These are phyloP conservation scores for Entonaema liquescens DNA, from an alignment of 495 filamentous ascomycete species.

Conservation along the genomic window DNA sequence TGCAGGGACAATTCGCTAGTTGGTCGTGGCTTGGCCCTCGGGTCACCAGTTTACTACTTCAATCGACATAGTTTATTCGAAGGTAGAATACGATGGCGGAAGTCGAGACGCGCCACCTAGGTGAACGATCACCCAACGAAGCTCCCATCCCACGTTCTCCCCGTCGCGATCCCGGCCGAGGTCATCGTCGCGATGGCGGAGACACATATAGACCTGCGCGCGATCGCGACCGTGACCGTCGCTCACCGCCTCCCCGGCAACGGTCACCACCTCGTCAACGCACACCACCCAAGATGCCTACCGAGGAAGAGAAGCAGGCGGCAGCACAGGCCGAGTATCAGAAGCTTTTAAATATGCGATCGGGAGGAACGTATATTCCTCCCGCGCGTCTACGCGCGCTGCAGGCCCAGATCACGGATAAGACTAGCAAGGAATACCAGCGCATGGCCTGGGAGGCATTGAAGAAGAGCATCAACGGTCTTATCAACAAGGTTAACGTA, in stretches of 20 bases:
- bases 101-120: constrained; percentile 42
- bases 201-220: constrained; percentile 54
- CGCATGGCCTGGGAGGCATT: constrained; percentile 98
- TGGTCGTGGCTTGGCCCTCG: background rate
- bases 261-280: constrained; percentile 51
- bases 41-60: background rate
- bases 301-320: constrained; percentile 81
- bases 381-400: constrained; percentile 89
- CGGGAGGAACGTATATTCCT: constrained; percentile 95
- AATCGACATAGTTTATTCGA: background rate
- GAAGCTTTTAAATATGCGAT: constrained; percentile 86
- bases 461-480: constrained; percentile 98
- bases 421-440: constrained; percentile 95
- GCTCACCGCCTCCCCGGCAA: constrained; percentile 38
- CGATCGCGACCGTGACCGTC: constrained; percentile 18
- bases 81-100: constrained; percentile 42
- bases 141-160: constrained; percentile 41
- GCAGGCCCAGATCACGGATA: constrained; percentile 96
- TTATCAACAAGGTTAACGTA: constrained; percentile 98
- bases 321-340: constrained; percentile 90
- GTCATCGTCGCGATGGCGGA: constrained; percentile 51
- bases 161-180: constrained; percentile 43
- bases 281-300: constrained; percentile 64
- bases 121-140: constrained; percentile 39
- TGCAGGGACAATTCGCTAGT: background rate